Conservation (phyloP, 2,329 filamentous ascomycete species). For the Ploettnerulaceae sp. region DNA sequence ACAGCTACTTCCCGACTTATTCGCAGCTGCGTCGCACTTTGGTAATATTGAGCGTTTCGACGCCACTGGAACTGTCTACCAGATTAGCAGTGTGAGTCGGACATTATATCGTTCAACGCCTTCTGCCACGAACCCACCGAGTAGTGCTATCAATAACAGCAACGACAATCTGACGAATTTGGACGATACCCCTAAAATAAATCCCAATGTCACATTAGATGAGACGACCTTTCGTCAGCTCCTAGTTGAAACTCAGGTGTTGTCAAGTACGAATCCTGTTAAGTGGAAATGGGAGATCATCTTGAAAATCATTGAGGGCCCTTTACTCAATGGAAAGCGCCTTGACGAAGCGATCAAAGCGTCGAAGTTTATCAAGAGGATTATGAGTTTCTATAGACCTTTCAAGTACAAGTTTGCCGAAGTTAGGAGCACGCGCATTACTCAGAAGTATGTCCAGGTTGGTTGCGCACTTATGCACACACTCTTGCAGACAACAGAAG, state of each 20-base stretch:
- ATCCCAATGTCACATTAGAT: conserved; percentile 47
- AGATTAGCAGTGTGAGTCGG: conserved; percentile 94
- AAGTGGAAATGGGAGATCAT: conserved; percentile 99
- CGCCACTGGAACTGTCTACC: conserved; percentile 88
- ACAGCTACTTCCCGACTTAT: conserved; percentile 82
- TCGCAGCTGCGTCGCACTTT: conserved; percentile 71
- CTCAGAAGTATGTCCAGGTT: conserved; percentile 87
- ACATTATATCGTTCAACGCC: conserved; percentile 78
- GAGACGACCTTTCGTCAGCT: conserved; percentile 61
- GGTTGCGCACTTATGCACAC: conserved; percentile 86
- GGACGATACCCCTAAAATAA: conserved; percentile 53
- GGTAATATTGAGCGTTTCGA: conserved; percentile 67
- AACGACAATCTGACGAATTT: conserved; percentile 45
- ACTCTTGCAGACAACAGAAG: conserved; percentile 79
- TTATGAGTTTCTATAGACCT: conserved; percentile 91
- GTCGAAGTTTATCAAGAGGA: conserved; percentile 91
- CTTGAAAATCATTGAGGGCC: conserved; percentile 84
- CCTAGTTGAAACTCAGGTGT: conserved; percentile 73
- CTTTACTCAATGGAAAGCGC: conserved; percentile 82
- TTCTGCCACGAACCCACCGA: conserved; percentile 32
- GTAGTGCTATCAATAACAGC: conserved; percentile 32
- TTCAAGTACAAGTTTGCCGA: conserved; percentile 97
- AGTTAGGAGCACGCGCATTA: conserved; percentile 82
- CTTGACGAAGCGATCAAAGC: conserved; percentile 91
- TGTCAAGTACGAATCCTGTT: conserved; percentile 81